These are phyloP conservation scores for Tubosaeta sp. DNA, from an alignment of 768 basidiomycete species.

Conservation along the genomic window DNA sequence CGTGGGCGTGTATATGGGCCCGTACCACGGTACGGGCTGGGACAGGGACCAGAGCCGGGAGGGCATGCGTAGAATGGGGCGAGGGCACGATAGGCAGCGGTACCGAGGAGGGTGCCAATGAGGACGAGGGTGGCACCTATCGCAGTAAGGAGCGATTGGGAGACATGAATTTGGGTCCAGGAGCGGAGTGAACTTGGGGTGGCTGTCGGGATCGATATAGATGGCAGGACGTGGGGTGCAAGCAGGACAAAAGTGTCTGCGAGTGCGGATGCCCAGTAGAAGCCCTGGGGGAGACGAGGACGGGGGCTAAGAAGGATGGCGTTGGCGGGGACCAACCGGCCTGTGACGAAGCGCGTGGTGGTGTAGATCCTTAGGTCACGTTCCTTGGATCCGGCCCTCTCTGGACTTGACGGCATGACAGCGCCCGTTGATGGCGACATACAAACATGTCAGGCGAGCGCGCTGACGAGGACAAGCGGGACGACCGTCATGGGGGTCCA, in stretches of 20 bases:
- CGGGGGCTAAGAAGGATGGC: no score
- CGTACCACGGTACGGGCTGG: background rate
- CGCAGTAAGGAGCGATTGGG: conserved; percentile 13
- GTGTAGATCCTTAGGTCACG: conserved; percentile 10
- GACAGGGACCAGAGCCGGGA: background rate
- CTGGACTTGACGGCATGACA: background rate
- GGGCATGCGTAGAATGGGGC: conserved; percentile 22
- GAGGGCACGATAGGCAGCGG: conserved; percentile 24
- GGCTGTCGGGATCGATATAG: background rate
- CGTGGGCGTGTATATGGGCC: conserved; percentile 5
- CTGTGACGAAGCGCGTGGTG: conserved; percentile 5
- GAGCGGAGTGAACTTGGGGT: background rate
- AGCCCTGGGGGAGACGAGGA: conserved; percentile 3
- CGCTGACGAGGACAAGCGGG: conserved; percentile 41
- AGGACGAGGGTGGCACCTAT: conserved; percentile 37
- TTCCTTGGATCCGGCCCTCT: background rate
- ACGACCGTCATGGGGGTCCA: conserved; percentile 31
- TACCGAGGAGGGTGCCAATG: conserved; percentile 40
- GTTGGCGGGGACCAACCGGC: no score
- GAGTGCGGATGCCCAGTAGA: conserved; percentile 15
- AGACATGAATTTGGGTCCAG: background rate
- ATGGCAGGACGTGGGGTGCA: conserved; percentile 2
- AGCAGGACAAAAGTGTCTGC: conserved; percentile 7
- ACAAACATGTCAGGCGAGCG: conserved; percentile 40
- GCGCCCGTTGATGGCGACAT: conserved; percentile 37